Base-by-base conservation (phyloP, 1,284 basidiomycete species). In the Amylostereum chailletii region DNA sequence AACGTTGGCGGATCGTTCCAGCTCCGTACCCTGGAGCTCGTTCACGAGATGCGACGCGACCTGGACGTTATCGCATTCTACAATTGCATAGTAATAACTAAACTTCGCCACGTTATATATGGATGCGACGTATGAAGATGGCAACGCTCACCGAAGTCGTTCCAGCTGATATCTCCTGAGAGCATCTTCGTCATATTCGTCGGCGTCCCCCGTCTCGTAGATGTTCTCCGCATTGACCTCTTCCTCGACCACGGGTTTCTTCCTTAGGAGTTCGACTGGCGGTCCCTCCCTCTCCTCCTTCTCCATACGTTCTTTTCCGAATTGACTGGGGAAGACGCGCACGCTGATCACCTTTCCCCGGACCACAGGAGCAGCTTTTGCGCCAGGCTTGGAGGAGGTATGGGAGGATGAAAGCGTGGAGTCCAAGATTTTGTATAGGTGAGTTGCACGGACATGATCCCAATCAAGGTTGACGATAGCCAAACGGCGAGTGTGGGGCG, bases 391-490 rank as follows among this genome's bases (percentile, higher is more conserved):
- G 19, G 19, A 19, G 19, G 19, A 19, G 19, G 19, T 19, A 19
- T 19, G 19, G 19, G 19, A 19, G 19, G 19, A 19, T 3, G 85
- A 83, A 19, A 97, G 76, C 47, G 95, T 79, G 3, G 94, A 97
- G 34, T 90, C 83, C 67, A 93, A 94, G 40, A 99, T 90, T 66
- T 91, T 93, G 79, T 82, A 97, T 29, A 99, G 71, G 65, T 99
- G 94, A 34, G 73, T 73, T 1, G 95, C 92, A 45, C 89, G 86
- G 49, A 99, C 81, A 68, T 98, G 82, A 66, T 99, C 96, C 96
- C 96, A 99, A 69, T 99, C 96, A 52, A 99, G 79, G 64, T 99
- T 98, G 57, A 99, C 95, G 31, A 89, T 81, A 0, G 95, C 96
- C 4, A 98, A 69, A 9, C 95, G 78, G 43, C 72, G 76, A 1